Evolutionary conservation across 345 rosid species (phyloP).

Genomic region (Salix viminalis): DNA sequence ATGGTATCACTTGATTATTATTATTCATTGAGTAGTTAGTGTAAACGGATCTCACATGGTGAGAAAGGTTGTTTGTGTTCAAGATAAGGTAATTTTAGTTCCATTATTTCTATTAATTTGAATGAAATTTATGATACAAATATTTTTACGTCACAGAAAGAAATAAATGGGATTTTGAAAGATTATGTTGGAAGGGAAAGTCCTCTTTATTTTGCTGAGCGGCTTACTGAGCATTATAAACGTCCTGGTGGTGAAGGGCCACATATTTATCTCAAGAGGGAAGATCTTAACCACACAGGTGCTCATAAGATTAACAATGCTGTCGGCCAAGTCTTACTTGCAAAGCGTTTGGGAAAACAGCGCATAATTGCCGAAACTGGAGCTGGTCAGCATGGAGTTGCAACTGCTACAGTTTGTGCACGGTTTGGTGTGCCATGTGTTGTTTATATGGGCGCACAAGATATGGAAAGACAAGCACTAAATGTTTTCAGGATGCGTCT

Average conservation of each 20-base stretch:
- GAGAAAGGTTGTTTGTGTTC: no score
- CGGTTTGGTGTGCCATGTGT: constrained; percentile 74
- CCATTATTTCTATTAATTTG: background rate
- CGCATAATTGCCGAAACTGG: constrained; percentile 93
- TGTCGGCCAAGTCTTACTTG: constrained; percentile 81
- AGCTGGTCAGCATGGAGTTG: constrained; percentile 97
- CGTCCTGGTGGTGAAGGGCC: constrained; percentile 80
- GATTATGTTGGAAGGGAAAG: constrained; percentile 93
- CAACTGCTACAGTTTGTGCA: constrained; percentile 93
- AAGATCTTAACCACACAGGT: constrained; percentile 91
- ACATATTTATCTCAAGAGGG: constrained; percentile 82
- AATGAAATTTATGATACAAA: background rate
- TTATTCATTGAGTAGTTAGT: no score
- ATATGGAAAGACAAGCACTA: constrained; percentile 89
- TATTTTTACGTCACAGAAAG: constrained; percentile 44
- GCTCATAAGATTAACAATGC: constrained; percentile 95
- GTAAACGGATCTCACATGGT: no score
- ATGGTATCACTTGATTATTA: no score
- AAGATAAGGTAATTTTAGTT: no score
- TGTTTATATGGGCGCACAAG: constrained; percentile 93
- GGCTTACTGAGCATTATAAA: constrained; percentile 78
- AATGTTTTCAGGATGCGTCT: constrained; percentile 92
- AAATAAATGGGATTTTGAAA: constrained; percentile 66
- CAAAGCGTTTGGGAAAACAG: constrained; percentile 75
- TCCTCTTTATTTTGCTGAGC: constrained; percentile 85